Evolutionary conservation across 805 yeast species (phyloP), one percentile per base, ranked within the genome.

Genomic region (Spathaspora sp.): DNA sequence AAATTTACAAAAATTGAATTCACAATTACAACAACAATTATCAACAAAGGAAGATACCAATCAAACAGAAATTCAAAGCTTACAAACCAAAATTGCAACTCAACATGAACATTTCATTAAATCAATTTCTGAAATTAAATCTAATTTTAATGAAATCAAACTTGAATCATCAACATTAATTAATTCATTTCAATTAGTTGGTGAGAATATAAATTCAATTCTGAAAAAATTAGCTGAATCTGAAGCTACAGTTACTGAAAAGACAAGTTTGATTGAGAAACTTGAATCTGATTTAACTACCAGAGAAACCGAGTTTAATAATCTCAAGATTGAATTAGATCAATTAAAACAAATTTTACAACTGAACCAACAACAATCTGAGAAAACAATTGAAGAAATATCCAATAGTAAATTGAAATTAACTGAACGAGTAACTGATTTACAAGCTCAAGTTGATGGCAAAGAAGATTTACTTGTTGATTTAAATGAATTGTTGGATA

Each of bases 391-490:
- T 11, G n/a, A 17, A 2, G 11, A 17, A 42, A 18, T 23, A 4
- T 17, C 17, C 16, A 12, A 20, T 42, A 19, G 16, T 35, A 47
- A 26, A 38, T 18, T 16, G 31, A 17, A 28, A 16, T 10, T 35
- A 43, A 44, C 32, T 40, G 46, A 46, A 35, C 38, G 45, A 26
- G 29, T 32, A 26, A 23, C 42, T 5, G 50, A 49, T 12, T 46
- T 49, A n/a, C 38, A 47, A 11, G 28, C 43, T 10, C 43, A 47
- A 18, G 40, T 46, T 19, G 46, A 42, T 10, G 14, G 19, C 7
- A 39, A 42, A 40, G 32, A 42, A 26, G 44, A 44, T 10, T 23
- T 35, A 11, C 19, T 28, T 26, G 9, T n/a, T 16, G 10, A 28
- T 39, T 46, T 49, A 35, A 35, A 35, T 35, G 40, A 35, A 35